These are phyloP conservation scores for Triadica sebifera DNA, from an alignment of 345 rosid genomes.

Conservation along the genomic window DNA sequence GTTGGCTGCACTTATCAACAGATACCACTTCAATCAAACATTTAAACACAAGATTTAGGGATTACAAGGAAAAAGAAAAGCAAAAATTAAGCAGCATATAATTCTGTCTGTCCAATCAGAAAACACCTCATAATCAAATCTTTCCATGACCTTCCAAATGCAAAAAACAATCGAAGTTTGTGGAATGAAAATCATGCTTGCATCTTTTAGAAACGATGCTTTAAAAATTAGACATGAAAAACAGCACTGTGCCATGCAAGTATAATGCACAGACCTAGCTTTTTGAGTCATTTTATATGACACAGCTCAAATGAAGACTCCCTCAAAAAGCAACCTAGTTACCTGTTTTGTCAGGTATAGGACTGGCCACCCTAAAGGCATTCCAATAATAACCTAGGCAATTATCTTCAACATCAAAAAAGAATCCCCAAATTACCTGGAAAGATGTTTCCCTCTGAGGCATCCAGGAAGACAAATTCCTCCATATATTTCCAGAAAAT, in stretches of 20 bases:
- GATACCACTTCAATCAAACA: conserved; percentile 6
- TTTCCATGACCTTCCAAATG: background rate
- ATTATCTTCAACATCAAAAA: background rate
- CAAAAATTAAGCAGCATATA: background rate
- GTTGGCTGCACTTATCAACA: conserved; percentile 44
- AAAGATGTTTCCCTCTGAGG: conserved; percentile 64
- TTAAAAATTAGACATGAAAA: background rate
- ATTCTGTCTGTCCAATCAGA: background rate
- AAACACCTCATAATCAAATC: background rate
- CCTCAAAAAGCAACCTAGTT: background rate
- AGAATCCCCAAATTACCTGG: conserved; percentile 44
- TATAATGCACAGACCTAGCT: background rate
- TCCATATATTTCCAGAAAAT: conserved; percentile 79
- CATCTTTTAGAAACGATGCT: background rate
- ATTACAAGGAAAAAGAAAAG: conserved; percentile 10
- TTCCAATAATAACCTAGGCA: background rate
- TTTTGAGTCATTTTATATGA: background rate
- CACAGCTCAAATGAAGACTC: background rate
- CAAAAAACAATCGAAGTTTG: background rate
- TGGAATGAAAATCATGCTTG: background rate
- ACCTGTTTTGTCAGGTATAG: background rate
- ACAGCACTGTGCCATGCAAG: background rate
- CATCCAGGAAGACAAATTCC: conserved; percentile 84
- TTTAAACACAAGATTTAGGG: background rate
- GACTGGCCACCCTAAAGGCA: background rate